phyloP scores from a whole-genome alignment of 2,329 filamentous ascomycete genomes.

The Claviceps capensis region DNA sequence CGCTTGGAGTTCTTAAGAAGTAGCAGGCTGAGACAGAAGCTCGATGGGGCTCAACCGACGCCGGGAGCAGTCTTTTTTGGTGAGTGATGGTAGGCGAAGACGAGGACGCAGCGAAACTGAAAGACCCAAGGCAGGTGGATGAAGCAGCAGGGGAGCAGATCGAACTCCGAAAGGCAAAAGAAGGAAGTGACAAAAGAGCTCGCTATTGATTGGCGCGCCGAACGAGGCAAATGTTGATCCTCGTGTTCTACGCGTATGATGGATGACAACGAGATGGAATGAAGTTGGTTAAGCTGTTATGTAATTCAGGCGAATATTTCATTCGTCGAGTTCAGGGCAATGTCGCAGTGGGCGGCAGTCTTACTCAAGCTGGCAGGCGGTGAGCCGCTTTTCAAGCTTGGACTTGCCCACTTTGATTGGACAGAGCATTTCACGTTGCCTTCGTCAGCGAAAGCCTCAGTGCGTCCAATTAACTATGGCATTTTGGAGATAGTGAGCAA shows the following conservation, averaged over 20 bases:
- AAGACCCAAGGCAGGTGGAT: neutral
- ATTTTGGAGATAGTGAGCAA: neutral
- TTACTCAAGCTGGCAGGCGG: neutral
- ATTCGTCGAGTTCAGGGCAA: neutral
- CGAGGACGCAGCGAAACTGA: neutral
- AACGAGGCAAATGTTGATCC: neutral
- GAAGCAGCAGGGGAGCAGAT: neutral
- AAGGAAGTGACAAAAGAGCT: neutral
- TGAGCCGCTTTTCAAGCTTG: neutral
- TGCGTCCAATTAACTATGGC: neutral
- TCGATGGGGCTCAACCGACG: neutral
- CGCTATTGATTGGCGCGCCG: neutral
- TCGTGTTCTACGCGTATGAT: neutral
- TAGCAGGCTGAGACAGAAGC: neutral
- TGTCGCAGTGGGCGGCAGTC: neutral
- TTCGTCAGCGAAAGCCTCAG: too few relatives aligned
- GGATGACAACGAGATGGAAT: neutral
- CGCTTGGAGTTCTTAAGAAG: neutral
- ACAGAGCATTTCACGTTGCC: neutral
- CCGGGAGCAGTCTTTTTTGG: neutral
- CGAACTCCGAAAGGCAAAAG: neutral
- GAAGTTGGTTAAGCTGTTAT: neutral
- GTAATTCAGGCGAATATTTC: neutral
- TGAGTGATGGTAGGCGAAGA: neutral
- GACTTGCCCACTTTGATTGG: constrained; percentile 3